Base-by-base conservation (phyloP, 2,329 filamentous ascomycete genomes). In the Leptodontidium sp. region DNA sequence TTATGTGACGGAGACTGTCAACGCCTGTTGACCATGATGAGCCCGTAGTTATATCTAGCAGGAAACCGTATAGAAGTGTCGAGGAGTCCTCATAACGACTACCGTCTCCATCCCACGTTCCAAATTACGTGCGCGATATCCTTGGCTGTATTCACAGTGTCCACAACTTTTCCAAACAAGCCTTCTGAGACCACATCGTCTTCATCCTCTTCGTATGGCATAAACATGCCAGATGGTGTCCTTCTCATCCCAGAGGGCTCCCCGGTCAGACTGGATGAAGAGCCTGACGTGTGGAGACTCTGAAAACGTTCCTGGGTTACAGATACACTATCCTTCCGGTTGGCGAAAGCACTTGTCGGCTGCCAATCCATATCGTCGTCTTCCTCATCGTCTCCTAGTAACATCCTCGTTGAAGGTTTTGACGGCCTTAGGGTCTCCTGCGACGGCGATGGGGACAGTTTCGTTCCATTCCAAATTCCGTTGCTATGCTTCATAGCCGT, bases 211-310 rank as follows among this genome's bases (percentile, higher is more conserved):
- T 94, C 92, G 74, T 90, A 91, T 8, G 93, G 93, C 91, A 97
- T 94, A 75, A 97, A 91, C 93, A 97, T 97, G 74, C 93, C 94
- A 49, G 93, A 96, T 62, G 89, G 85, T 24, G 93, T 97, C 73
- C 94, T 87, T 71, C 91, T 89, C 84, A 97, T 90, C 64, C 90
- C 90, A 21, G 80, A 82, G 50, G 75, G 77, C 68, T 87, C 85
- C 24, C 82, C 82, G n/a, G 77, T 79, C n/a, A 87, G 79, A 64
- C 71, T 75, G 40, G 75, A 79, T 79, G 50, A 83, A 80, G 29
- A 86, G 12, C 67, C 69, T 1, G 76, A 77, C 14, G 71, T 74
- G 12, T 76, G 68, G 65, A 77, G 70, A 52, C 57, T 69, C 38
- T 73, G 68, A 35, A 76, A 71, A 24, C 76, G 74, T 58, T 78